Evolutionary conservation across 129 eudicot species (phyloP).

Genomic region (Gnaphalium uliginosum): DNA sequence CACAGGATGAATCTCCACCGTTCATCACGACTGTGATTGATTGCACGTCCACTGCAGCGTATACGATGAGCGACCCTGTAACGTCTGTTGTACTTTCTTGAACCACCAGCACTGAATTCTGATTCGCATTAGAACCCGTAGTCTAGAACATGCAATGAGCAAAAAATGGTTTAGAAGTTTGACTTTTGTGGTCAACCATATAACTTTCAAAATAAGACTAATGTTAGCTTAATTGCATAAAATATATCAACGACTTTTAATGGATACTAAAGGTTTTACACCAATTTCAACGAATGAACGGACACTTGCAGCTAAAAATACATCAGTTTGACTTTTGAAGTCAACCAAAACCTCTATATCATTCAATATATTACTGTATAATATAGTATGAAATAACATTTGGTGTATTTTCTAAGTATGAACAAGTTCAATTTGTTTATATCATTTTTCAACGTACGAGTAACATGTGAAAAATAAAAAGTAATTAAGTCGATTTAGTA

Average conservation of each 20-base stretch:
- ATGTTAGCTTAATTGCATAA: constrained; percentile 6
- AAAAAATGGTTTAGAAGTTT: constrained; percentile 10
- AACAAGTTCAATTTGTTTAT: neutral
- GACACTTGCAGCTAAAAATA: neutral
- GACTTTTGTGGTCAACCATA: constrained; percentile 12
- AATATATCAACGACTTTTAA: constrained; percentile 4
- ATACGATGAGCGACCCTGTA: constrained; percentile 60
- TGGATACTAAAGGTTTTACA: neutral
- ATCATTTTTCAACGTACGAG: neutral
- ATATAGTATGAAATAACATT: constrained; percentile 14
- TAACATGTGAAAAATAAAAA: neutral
- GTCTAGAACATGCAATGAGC: constrained; percentile 43
- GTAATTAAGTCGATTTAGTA: neutral
- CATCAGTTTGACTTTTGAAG: constrained; percentile 20
- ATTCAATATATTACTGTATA: neutral
- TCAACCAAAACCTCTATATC: neutral
- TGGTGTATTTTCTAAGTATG: neutral
- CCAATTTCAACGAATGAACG: neutral
- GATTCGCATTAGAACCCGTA: constrained; percentile 40
- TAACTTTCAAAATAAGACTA: constrained; percentile 7
- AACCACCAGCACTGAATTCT: constrained; percentile 54
- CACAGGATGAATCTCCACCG: constrained; percentile 71
- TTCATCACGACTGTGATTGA: constrained; percentile 51
- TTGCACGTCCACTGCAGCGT: constrained; percentile 60
- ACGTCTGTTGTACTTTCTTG: constrained; percentile 69